Evolutionary conservation across 352 stramenopile species (phyloP), one percentile per base, ranked within the genome.

Genomic region (Globisporangium perplexum): DNA sequence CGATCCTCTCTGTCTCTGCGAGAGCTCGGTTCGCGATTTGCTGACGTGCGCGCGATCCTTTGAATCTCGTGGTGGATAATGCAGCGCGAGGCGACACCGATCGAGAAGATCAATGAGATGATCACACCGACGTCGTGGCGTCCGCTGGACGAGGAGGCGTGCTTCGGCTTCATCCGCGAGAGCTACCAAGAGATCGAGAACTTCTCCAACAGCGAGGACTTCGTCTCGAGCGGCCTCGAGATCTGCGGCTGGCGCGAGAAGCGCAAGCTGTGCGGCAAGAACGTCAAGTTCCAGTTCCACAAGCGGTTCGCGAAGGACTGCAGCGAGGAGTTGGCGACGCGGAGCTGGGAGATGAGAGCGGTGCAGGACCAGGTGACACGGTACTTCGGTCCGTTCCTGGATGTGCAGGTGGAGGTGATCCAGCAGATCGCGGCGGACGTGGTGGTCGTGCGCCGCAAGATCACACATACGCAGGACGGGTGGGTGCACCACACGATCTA

Each of bases 401-500:
- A 76, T 39, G 72, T 80, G 7, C 61, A 80, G 31, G 68, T 84
- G 0, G 68, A 82, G 48, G 65, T 82, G 36, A 64, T 84, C 28
- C 73, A 84, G 60, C 73, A 71, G 18, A 68, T 82, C 42, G 59
- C 72, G 22, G 60, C 74, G 48, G 69, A 84, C 49, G 71, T 82
- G 22, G 73, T 80, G 35, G 67, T 84, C 15, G 71, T 82, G 38
- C 71, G 74, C 1, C 69, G 74, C 48, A 76, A 75, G 63, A 81
- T 79, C 43, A 77, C 71, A 58, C 71, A 82, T 63, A 70, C 62
- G n/a, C 57, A 76, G 33, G 71, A 82, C 55, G 61, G 61, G 0
- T 84, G 74, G 71, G 71, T 82, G 26, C 71, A 82, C 63, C 68
- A 85, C 60, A 87, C 78, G 7, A 82, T 87, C 53, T 89, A 87